Base-by-base conservation (phyloP, 2,329 filamentous ascomycete genomes). In the Trichoderma koningiopsis region DNA sequence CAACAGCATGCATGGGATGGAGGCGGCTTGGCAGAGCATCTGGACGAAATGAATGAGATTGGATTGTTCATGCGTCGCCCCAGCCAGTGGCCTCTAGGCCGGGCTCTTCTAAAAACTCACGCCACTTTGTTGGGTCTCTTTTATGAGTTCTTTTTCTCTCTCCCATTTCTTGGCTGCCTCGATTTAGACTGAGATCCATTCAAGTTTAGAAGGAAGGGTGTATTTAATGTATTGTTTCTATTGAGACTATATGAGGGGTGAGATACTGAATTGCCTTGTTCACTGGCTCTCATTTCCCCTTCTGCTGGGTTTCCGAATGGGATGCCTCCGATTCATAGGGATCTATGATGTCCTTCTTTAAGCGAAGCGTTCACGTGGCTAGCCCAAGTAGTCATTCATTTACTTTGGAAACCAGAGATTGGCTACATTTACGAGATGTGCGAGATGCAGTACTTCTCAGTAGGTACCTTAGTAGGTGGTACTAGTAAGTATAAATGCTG, bases 41-140 rank as follows among this genome's bases (percentile, higher is more conserved):
- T 66, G n/a, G 27, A 66, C 27, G 63, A 35, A 49, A 66, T 49
- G 53, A 47, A 58, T 19, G 27, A 47, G n/a, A 47, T 58, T 66
- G 63, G n/a, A 47, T 49, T 66, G 53, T 58, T 49, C n/a, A 47
- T 66, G 63, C 61, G 61, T 22, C 52, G 61, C 55, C 47, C 33
- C 61, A 55, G 31, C 52, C 49, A 52, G n/a, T 31, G 29, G 29
- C n/a, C 27, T 62, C n/a, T 53, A 24, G 31, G n/a, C n/a, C 31
- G 24, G 47, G 47, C 10, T 35, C 43, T 33, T 27, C 27, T 3
- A 22, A 49, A 63, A 63, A 31, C 60, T 63, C 47, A 53, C 60
- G 60, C 60, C 60, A 63, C 49, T 35, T 47, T 31, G 60, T 63
- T 63, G 60, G 60, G 43, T 40, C 60, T 49, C 31, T 27, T 22